Evolutionary conservation across 495 filamentous ascomycete species (phyloP).

Genomic region (Darksidea phi): DNA sequence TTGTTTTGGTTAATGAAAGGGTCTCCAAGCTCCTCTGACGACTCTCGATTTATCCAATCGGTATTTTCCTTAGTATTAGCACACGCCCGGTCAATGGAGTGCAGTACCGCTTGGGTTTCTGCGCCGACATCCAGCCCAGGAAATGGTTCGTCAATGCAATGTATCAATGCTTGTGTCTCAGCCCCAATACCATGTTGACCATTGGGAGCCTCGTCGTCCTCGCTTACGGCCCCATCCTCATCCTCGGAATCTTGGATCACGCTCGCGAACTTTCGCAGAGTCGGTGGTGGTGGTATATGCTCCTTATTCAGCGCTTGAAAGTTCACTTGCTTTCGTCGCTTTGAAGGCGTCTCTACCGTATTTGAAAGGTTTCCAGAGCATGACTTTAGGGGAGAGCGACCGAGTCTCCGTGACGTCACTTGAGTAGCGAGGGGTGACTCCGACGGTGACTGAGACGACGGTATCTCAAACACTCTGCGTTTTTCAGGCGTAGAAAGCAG

Average conservation of each 20-base stretch:
- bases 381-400: conserved; percentile 39
- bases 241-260: conserved; percentile 27
- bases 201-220: not conserved
- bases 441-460: conserved; percentile 46
- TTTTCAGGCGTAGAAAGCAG: conserved; percentile 33
- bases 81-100: conserved; percentile 28
- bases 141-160: conserved; percentile 1
- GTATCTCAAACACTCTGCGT: conserved; percentile 37
- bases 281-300: not conserved
- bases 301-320: conserved; percentile 4
- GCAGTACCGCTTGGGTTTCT: conserved; percentile 24
- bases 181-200: conserved; percentile 2
- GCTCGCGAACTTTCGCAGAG: conserved; percentile 7
- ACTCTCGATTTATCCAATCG: not conserved
- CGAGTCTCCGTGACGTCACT: conserved; percentile 4
- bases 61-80: conserved; percentile 14
- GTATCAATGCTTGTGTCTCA: conserved; percentile 22
- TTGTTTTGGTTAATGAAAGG: not conserved
- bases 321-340: conserved; percentile 16
- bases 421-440: conserved; percentile 41
- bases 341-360: conserved; percentile 20
- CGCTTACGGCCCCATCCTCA: conserved; percentile 7
- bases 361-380: conserved; percentile 29
- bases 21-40: conserved; percentile 15
- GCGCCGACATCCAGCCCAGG: conserved; percentile 6